Evolutionary conservation across 2,329 filamentous ascomycete species (phyloP), one percentile per base, ranked within the genome.

Genomic region (Trichoderma afroharzianum): DNA sequence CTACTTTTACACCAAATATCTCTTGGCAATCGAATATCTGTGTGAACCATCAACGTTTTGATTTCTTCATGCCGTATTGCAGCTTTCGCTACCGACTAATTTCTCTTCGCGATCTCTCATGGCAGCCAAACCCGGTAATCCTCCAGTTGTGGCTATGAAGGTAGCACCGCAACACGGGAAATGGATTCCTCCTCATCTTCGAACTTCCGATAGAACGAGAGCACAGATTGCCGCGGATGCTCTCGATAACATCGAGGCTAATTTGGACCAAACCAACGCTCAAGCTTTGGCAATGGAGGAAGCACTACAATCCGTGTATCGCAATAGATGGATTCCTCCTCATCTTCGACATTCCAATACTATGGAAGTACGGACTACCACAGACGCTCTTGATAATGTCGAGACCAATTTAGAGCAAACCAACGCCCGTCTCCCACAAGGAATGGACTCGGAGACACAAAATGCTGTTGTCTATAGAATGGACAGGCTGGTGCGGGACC

Each of bases 381-480:
- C 9, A 50, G 43, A 0, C 1, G 1, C 43, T 61, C 32, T 2
- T 12, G 32, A 62, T 6, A 2, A 39, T 4, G 14, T 24, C 12
- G 32, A 36, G 14, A 4, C 24, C 7, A 18, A 39, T 0, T 0
- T 24, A 3, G 63, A 67, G 14, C 8, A 55, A 39, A 39, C 15
- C 21, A 39, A 28, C 24, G 0, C 15, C 14, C 32, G 9, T 57
- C 47, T 28, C 7, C 5, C 63, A 11, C 11, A 36, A 12, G 79
- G 30, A 57, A 32, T 15, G 28, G 30, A 15, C 9, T 9, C 11
- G 24, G 61, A 69, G 11, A 21, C 53, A 2, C 9, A 6, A 26
- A 6, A 63, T 24, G 53, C 15, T n/a, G 9, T 21, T n/a, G 15
- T 63, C 1, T 30, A 55, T 3, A 58, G 39, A 28, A 62, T 62